Base-by-base conservation (phyloP, 495 filamentous ascomycete genomes). In the Podospora pseudocomata region DNA sequence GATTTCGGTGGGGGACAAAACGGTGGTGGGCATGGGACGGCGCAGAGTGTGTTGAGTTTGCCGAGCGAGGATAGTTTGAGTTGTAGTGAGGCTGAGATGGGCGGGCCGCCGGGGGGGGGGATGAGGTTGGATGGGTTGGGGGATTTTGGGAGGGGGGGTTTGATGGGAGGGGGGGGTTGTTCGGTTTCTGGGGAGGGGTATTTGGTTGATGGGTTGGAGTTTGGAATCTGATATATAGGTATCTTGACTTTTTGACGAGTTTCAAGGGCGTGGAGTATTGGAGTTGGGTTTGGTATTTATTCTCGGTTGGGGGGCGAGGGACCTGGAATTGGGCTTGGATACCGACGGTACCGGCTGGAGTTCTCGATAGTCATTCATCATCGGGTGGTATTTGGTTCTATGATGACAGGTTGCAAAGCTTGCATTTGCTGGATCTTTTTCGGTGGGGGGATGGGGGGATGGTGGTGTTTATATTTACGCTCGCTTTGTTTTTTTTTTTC, bases 21-120 rank as follows among this genome's bases (percentile, higher is more conserved):
- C 19, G 72, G 79, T 20, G 80, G 79, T 7, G 61, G 13, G 28
- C 26, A 13, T 23, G 20, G 20, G 32, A 44, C 61, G 9, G 32
- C 88, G 39, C 89, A 89, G 70, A 93, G 91, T 66, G 88, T 90
- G 28, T 78, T 90, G 49, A 93, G 90, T 76, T 86, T 92, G 30
- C 30, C 30, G 63, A 92, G 89, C 19, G 90, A 93, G 62, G 91
- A 94, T 68, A 92, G 91, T 69, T 74, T 92, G 72, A 89, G 83
- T 74, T 83, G 82, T 13, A 80, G 78, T 27, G 84, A 86, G 27
- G 20, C 20, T 23, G 81, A 87, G 30, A 34, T 83, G 54, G 69
- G 75, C 20, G 20, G 20, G 1, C 20, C 20, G 23, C 72, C 77
- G 60, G 75, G 74, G 1, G 75, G 74, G 49, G 79, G 81, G 57